A percentile compares a stretch with the other conserved stretches of the same genome.
Evolutionary conservation across 1,284 basidiomycete species (phyloP).

Genomic region (Veloporphyrellus conicus): DNA sequence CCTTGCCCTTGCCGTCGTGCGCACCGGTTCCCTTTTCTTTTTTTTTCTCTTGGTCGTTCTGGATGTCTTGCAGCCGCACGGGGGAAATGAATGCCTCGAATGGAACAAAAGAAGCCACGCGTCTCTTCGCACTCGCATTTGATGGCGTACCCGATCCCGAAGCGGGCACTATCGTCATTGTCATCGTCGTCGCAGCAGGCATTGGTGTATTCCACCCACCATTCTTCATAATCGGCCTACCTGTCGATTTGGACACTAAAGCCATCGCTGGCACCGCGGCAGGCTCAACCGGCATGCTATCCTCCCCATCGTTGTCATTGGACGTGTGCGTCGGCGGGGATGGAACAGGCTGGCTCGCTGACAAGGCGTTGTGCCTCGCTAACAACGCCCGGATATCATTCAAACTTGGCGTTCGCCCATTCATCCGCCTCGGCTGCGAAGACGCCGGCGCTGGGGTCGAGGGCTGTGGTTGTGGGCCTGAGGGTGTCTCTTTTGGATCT

Average conservation of each 20-base stretch:
- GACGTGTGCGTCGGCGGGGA: neutral
- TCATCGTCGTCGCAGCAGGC: neutral
- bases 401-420: slow-evolving; percentile 19
- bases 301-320: neutral
- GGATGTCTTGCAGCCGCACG: neutral
- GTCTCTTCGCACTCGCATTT: neutral
- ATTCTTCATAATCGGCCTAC: neutral
- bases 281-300: neutral
- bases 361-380: slow-evolving; percentile 7
- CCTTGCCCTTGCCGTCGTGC: neutral
- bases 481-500: neutral
- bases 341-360: neutral
- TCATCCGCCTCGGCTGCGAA: neutral
- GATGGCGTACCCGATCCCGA: neutral
- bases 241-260: neutral
- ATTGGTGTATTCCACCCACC: neutral
- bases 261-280: neutral
- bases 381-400: slow-evolving; percentile 17
- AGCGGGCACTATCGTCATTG: too few relatives aligned
- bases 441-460: neutral
- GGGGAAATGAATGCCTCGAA: slow-evolving; percentile 30
- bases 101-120: neutral
- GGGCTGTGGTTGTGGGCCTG: neutral
- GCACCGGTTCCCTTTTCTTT: neutral
- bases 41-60: neutral